A percentile compares a stretch with the other conserved stretches of the same genome.
These are phyloP conservation scores for Antonospora locustae DNA, from an alignment of 371 early-diverging fungal genomes.

Conservation along the genomic window DNA sequence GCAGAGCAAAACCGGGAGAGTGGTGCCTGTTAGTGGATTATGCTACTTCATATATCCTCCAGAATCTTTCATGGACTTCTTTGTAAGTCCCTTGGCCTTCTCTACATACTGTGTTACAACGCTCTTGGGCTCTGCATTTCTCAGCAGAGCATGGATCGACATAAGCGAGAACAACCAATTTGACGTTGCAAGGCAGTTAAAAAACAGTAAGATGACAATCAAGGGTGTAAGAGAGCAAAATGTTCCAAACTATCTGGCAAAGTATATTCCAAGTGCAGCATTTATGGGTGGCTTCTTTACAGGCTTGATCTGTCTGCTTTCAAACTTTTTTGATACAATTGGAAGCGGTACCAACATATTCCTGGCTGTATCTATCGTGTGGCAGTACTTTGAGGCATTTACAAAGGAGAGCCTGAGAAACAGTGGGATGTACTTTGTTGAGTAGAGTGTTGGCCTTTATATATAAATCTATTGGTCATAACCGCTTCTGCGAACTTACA, in stretches of 20 bases:
- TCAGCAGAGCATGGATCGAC: constrained; percentile 95
- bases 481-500: too few relatives aligned
- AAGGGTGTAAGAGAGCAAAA: constrained; percentile 75
- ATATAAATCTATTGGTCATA: too few relatives aligned
- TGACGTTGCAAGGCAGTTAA: constrained; percentile 84
- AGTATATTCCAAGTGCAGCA: constrained; percentile 81
- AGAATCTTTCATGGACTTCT: constrained; percentile 63
- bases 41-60: constrained; percentile 95
- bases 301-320: constrained; percentile 75
- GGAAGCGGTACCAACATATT: constrained; percentile 98
- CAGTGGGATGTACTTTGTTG: constrained; percentile 39
- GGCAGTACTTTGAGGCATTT: constrained; percentile 61
- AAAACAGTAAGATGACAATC: constrained; percentile 87
- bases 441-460: too few relatives aligned
- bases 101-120: constrained; percentile 76
- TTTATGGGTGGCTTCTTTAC: constrained; percentile 85
- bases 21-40: constrained; percentile 74
- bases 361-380: constrained; percentile 91
- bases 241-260: constrained; percentile 89
- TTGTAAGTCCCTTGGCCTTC: constrained; percentile 76
- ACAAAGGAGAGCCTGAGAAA: constrained; percentile 55
- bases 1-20: constrained; percentile 60
- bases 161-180: constrained; percentile 85
- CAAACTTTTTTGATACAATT: constrained; percentile 71
- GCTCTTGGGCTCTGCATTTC: constrained; percentile 74